Percentiles rank a stretch among this genome's conserved stretches.
phyloP scores from a whole-genome alignment of 1,284 basidiomycete species.

The Athelia sp. region DNA sequence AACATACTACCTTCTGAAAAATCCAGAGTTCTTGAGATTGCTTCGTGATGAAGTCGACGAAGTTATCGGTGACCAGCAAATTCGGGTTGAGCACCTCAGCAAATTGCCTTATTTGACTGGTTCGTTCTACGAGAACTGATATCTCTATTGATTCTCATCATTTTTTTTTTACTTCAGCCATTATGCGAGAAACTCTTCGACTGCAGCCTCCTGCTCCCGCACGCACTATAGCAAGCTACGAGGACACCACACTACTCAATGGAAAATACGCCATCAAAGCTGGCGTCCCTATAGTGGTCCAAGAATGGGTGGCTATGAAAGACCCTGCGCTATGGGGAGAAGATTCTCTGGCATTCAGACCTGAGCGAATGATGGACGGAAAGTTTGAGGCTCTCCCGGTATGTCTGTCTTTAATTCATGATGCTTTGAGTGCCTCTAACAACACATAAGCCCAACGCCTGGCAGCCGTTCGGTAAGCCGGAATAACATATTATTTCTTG shows the following conservation, averaged over 20 bases:
- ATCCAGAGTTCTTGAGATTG: constrained; percentile 36
- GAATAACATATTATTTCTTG: background rate
- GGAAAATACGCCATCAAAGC: constrained; percentile 37
- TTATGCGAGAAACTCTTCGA: constrained; percentile 43
- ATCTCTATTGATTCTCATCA: background rate
- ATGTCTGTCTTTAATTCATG: constrained; percentile 5
- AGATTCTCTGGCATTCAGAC: constrained; percentile 38
- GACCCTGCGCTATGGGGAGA: constrained; percentile 46
- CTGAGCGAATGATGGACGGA: constrained; percentile 45
- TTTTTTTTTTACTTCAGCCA: constrained; percentile 32
- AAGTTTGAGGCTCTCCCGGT: constrained; percentile 40
- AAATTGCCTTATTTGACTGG: constrained; percentile 40
- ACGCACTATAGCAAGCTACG: constrained; percentile 27
- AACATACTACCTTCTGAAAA: constrained; percentile 40
- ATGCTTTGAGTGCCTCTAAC: background rate
- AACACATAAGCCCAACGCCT: constrained; percentile 30
- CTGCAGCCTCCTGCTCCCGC: constrained; percentile 36
- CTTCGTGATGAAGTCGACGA: constrained; percentile 42
- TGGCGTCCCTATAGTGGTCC: constrained; percentile 25
- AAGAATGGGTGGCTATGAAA: constrained; percentile 30
- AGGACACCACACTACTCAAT: constrained; percentile 34
- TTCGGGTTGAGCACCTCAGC: constrained; percentile 31
- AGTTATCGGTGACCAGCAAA: constrained; percentile 32
- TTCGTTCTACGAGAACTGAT: constrained; percentile 13
- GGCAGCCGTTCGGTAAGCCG: constrained; percentile 37